Evolutionary conservation across 176 grass and related monocot species (phyloP).

Genomic region (Cenchrus purpureus): DNA sequence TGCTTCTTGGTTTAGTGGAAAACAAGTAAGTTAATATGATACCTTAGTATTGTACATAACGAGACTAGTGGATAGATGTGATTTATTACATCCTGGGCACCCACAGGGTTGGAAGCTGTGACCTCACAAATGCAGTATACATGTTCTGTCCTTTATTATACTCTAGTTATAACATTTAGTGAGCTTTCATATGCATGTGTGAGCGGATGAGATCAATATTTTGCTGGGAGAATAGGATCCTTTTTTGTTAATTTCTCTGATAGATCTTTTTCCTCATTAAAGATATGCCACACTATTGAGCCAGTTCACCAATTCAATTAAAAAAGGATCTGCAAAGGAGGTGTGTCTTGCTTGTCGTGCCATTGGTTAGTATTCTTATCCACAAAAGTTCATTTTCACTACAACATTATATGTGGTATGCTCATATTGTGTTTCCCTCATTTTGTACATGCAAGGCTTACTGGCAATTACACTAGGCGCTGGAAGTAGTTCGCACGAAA

Average conservation of each 20-base stretch:
- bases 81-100: neutral
- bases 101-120: neutral
- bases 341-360: constrained; percentile 62
- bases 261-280: neutral
- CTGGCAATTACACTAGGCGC: constrained; percentile 73
- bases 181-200: neutral
- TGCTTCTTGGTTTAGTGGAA: constrained; percentile 57
- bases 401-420: constrained; percentile 24
- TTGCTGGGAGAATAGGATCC: neutral
- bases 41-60: neutral
- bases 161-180: neutral
- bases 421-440: constrained; percentile 15
- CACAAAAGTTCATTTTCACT: neutral
- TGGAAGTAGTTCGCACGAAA: constrained; percentile 59
- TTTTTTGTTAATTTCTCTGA: constrained; percentile 21
- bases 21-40: constrained; percentile 56
- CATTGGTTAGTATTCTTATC: constrained; percentile 50
- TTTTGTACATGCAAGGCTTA: constrained; percentile 56
- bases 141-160: neutral
- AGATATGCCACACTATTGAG: constrained; percentile 64
- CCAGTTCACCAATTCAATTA: constrained; percentile 68
- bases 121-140: neutral
- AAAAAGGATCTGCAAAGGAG: constrained; percentile 81
- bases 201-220: neutral
- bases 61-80: neutral